Conservation (phyloP, 345 rosid genomes). For the Arabidopsis suecica region DNA sequence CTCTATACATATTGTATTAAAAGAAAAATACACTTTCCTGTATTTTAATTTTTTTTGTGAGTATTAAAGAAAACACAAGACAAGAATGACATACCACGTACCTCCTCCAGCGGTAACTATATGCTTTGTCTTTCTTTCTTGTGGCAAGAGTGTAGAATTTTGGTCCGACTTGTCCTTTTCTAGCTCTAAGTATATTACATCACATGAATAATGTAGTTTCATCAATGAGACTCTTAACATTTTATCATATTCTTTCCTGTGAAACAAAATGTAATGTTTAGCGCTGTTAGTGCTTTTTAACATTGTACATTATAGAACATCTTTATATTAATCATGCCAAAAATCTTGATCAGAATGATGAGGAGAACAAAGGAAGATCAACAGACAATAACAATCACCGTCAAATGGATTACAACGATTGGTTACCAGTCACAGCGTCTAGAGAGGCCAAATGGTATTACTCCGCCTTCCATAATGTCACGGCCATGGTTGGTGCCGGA, state of each 20-base stretch:
- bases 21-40: slow-evolving; percentile 35
- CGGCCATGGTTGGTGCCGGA: slow-evolving; percentile 94
- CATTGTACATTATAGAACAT: background rate
- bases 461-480: slow-evolving; percentile 87
- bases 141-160: slow-evolving; percentile 1
- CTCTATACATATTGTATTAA: slow-evolving; percentile 40
- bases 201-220: slow-evolving; percentile 31
- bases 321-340: background rate
- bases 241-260: background rate
- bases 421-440: slow-evolving; percentile 73
- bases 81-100: slow-evolving; percentile 36
- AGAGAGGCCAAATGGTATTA: slow-evolving; percentile 92
- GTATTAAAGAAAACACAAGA: slow-evolving; percentile 36
- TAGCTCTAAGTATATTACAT: background rate
- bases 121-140: background rate
- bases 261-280: background rate
- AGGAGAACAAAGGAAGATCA: slow-evolving; percentile 33
- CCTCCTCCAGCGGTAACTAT: slow-evolving; percentile 25
- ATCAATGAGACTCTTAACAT: slow-evolving; percentile 18
- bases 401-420: slow-evolving; percentile 67
- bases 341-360: slow-evolving; percentile 32
- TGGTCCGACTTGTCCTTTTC: background rate
- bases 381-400: slow-evolving; percentile 37
- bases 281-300: background rate
- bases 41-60: slow-evolving; percentile 17